phyloP scores from a whole-genome alignment of 208 protist genomes.

The Tetramitus jugosus region DNA sequence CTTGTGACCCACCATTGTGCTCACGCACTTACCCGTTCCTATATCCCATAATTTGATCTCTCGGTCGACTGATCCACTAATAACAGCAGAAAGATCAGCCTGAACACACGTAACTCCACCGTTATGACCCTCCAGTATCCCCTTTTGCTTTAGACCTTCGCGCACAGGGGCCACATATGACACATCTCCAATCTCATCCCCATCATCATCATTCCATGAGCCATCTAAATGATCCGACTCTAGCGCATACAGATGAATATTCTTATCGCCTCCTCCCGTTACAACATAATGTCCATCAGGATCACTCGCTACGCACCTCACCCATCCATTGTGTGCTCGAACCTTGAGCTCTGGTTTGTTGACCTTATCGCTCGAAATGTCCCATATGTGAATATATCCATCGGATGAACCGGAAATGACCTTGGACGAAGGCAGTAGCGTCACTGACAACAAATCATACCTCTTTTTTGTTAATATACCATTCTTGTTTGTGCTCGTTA shows the following conservation, averaged over 20 bases:
- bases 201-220: no score
- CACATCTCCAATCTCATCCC: no score
- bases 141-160: not conserved
- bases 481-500: no score
- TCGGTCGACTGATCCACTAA: not conserved
- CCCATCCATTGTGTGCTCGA: constrained; percentile 8
- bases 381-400: no score
- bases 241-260: not conserved
- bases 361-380: not conserved
- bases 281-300: not conserved
- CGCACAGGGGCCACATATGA: no score
- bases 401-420: no score
- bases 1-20: not conserved
- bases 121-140: not conserved
- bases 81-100: not conserved
- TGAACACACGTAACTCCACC: not conserved
- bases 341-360: not conserved
- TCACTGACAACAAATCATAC: no score
- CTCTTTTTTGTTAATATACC: no score
- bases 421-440: no score
- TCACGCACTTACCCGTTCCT: not conserved
- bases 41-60: constrained; percentile 5
- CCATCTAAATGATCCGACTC: not conserved
- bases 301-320: not conserved
- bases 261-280: not conserved